These are phyloP conservation scores for Penicillium sp. DNA, from an alignment of 2,329 filamentous ascomycete genomes.

Conservation along the genomic window DNA sequence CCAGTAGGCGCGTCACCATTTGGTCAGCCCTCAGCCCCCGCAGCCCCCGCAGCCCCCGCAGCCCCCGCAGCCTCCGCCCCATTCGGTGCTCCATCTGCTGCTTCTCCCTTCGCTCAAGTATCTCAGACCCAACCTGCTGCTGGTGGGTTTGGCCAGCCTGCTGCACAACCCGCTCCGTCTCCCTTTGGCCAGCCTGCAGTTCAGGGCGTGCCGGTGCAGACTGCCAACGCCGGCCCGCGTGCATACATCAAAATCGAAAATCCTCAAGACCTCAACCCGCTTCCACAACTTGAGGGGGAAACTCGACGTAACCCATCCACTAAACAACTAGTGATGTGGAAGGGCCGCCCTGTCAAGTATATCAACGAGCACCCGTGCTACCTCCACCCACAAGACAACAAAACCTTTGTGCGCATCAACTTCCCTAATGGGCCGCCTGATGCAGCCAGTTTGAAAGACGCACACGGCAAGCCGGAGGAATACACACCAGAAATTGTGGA, in stretches of 20 bases:
- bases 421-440: conserved; percentile 62
- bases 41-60: not conserved
- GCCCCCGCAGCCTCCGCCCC: conserved; percentile 14
- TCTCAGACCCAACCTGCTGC: conserved; percentile 13
- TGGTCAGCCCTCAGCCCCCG: conserved; percentile 21
- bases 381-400: conserved; percentile 45
- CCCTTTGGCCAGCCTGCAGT: conserved; percentile 16
- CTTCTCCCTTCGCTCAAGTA: conserved; percentile 26
- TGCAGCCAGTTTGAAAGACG: conserved; percentile 36
- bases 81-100: conserved; percentile 17
- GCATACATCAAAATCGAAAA: conserved; percentile 23
- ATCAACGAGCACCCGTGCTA: conserved; percentile 45
- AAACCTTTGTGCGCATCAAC: conserved; percentile 58
- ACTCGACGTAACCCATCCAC: conserved; percentile 30
- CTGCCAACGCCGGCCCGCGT: conserved; percentile 22
- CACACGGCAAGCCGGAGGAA: conserved; percentile 46
- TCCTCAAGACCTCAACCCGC: conserved; percentile 26
- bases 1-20: conserved; percentile 35
- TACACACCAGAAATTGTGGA: conserved; percentile 48
- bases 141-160: not conserved
- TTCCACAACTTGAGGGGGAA: conserved; percentile 32
- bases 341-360: conserved; percentile 56
- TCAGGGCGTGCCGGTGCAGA: conserved; percentile 13
- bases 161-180: not conserved
- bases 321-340: conserved; percentile 49